Percentiles rank a stretch among this genome's conserved stretches.
phyloP scores from a whole-genome alignment of 352 stramenopile species.

The Phytophthora boehmeriae region DNA sequence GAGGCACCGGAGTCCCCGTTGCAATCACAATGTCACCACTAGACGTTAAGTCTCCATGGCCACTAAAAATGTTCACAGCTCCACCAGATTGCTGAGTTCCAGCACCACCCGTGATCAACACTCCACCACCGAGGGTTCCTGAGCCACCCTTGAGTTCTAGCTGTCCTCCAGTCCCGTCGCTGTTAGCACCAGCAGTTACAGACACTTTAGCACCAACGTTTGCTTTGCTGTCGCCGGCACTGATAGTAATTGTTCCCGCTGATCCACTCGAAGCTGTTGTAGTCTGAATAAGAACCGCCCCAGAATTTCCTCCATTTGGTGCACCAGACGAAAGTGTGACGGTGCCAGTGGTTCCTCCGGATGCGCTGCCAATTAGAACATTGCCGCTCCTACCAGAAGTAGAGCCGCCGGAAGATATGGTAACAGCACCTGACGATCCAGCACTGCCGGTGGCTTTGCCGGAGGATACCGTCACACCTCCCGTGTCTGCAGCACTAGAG shows the following conservation, averaged over 20 bases:
- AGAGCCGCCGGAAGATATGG: conserved; percentile 10
- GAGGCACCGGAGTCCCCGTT: conserved; percentile 22
- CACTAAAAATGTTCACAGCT: conserved; percentile 21
- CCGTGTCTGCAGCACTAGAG: conserved; percentile 9
- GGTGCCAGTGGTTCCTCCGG: conserved; percentile 15
- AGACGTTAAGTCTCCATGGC: conserved; percentile 7
- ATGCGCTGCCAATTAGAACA: conserved; percentile 51
- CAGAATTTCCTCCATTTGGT: conserved; percentile 22
- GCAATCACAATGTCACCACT: conserved; percentile 34
- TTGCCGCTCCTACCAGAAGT: conserved; percentile 44
- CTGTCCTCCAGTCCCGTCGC: conserved; percentile 12
- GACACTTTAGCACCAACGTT: conserved; percentile 8
- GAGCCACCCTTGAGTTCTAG: conserved; percentile 17
- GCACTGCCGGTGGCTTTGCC: conserved; percentile 8
- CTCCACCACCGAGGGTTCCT: conserved; percentile 16
- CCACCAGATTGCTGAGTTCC: conserved; percentile 11
- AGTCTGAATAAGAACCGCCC: conserved; percentile 21
- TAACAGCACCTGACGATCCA: conserved; percentile 15
- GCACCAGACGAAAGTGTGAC: conserved; percentile 22
- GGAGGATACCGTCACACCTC: conserved; percentile 12
- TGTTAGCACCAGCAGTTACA: conserved; percentile 15
- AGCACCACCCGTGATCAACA: conserved; percentile 17
- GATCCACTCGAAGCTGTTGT: conserved; percentile 18
- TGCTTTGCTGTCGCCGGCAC: conserved; percentile 6
- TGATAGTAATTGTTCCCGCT: conserved; percentile 23